These are phyloP conservation scores for Bipolaris bicolor DNA, from an alignment of 2,329 filamentous ascomycete genomes.

Conservation along the genomic window DNA sequence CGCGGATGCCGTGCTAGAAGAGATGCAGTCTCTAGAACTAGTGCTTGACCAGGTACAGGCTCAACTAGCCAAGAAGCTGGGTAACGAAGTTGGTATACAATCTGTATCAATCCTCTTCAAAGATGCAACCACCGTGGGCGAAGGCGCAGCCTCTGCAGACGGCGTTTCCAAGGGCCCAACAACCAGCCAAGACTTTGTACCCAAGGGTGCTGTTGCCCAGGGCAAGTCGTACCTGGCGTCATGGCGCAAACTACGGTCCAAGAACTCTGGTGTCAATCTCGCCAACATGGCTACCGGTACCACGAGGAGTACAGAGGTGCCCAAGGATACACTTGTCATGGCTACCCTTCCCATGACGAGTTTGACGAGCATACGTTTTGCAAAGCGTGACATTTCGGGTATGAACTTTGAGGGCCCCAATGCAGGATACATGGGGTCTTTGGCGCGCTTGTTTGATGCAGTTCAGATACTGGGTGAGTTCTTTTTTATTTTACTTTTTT, in stretches of 20 bases:
- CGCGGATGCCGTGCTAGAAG: constrained; percentile 88
- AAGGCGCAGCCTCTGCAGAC: constrained; percentile 34
- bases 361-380: constrained; percentile 74
- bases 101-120: constrained; percentile 76
- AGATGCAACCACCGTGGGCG: constrained; percentile 59
- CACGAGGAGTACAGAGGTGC: constrained; percentile 34
- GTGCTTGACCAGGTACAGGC: constrained; percentile 86
- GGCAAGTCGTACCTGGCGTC: constrained; percentile 80
- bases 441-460: constrained; percentile 90
- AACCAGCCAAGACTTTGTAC: constrained; percentile 40
- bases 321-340: constrained; percentile 66
- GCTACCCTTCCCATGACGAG: constrained; percentile 67
- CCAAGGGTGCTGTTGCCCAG: constrained; percentile 45
- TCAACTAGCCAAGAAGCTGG: constrained; percentile 79
- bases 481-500: not conserved
- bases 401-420: constrained; percentile 82
- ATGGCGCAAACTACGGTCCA: constrained; percentile 88
- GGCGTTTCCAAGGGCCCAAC: constrained; percentile 34
- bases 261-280: constrained; percentile 72
- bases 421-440: constrained; percentile 85
- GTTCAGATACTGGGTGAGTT: constrained; percentile 86
- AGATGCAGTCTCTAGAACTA: constrained; percentile 88
- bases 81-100: constrained; percentile 89
- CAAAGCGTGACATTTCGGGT: constrained; percentile 72
- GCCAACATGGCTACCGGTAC: constrained; percentile 52